A percentile compares a stretch with the other conserved stretches of the same genome.
Conservation (phyloP, 768 basidiomycete species). For the Thelephora aurantiotincta region DNA sequence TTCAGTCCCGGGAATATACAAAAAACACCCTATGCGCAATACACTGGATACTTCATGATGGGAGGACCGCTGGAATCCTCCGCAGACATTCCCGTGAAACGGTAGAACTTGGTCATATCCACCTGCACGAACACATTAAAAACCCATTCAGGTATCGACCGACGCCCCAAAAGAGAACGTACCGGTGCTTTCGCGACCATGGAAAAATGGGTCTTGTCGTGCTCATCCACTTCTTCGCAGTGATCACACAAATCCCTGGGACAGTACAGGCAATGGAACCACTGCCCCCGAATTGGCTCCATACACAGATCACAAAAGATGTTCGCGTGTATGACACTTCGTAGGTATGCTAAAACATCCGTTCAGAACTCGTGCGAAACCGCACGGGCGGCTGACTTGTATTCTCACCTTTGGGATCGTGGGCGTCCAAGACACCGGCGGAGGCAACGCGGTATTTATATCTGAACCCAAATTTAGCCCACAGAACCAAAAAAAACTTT, state of each 20-base stretch:
- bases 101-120: conserved; percentile 66
- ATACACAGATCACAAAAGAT: conserved; percentile 85
- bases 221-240: conserved; percentile 72
- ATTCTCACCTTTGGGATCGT: conserved; percentile 42
- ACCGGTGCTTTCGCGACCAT: conserved; percentile 79
- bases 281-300: conserved; percentile 67
- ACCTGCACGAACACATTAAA: conserved; percentile 26
- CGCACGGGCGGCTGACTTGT: neutral
- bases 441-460: conserved; percentile 55
- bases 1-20: no score
- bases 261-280: conserved; percentile 88
- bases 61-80: conserved; percentile 43
- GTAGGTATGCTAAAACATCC: conserved; percentile 40
- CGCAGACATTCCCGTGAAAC: conserved; percentile 12
- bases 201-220: conserved; percentile 73
- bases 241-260: conserved; percentile 74
- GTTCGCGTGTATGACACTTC: conserved; percentile 39
- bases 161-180: conserved; percentile 10
- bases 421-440: conserved; percentile 20
- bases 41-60: conserved; percentile 49
- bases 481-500: conserved; percentile 6
- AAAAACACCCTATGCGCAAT: conserved; percentile 14
- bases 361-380: neutral
- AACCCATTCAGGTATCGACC: conserved; percentile 4
- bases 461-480: conserved; percentile 21